These are phyloP conservation scores for Kodamaea derodonti DNA, from an alignment of 1,139 yeast genomes.

Conservation along the genomic window DNA sequence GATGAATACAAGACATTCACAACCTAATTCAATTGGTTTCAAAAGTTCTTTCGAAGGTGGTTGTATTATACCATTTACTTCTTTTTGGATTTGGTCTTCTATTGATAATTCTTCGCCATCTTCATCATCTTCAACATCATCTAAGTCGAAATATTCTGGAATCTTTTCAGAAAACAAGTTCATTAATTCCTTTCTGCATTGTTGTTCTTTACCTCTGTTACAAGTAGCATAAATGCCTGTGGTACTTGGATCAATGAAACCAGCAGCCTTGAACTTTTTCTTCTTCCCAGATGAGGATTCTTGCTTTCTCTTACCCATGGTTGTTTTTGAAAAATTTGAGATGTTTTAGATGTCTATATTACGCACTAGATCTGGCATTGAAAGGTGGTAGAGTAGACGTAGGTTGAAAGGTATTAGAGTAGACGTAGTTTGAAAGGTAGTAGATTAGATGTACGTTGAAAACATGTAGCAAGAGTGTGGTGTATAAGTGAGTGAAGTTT, in stretches of 20 bases:
- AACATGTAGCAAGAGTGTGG: too few species aligned
- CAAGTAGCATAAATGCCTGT: slow-evolving; percentile 87
- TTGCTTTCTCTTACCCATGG: slow-evolving; percentile 35
- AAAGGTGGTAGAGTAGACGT: too few species aligned
- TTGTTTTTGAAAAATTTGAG: background rate
- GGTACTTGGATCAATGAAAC: slow-evolving; percentile 72
- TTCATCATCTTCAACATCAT: slow-evolving; percentile 25
- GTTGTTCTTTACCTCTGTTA: slow-evolving; percentile 69
- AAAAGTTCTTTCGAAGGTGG: slow-evolving; percentile 43
- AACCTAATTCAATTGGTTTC: slow-evolving; percentile 63
- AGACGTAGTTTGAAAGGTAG: too few species aligned
- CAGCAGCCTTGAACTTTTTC: slow-evolving; percentile 46
- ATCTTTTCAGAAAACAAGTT: slow-evolving; percentile 54
- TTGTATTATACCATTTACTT: slow-evolving; percentile 55
- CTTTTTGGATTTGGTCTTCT: slow-evolving; percentile 73
- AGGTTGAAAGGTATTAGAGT: too few species aligned
- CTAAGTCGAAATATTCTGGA: slow-evolving; percentile 48
- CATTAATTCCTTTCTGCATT: slow-evolving; percentile 70
- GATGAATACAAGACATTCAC: slow-evolving; percentile 83
- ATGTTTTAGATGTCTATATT: background rate
- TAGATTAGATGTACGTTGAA: too few species aligned
- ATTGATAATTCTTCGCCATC: slow-evolving; percentile 47
- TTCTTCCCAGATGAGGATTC: slow-evolving; percentile 16
- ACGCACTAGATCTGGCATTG: background rate
- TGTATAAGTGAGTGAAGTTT: too few species aligned